A percentile compares a stretch with the other conserved stretches of the same genome.
phyloP scores from a whole-genome alignment of 2,329 filamentous ascomycete species.

The Phoma sp. region DNA sequence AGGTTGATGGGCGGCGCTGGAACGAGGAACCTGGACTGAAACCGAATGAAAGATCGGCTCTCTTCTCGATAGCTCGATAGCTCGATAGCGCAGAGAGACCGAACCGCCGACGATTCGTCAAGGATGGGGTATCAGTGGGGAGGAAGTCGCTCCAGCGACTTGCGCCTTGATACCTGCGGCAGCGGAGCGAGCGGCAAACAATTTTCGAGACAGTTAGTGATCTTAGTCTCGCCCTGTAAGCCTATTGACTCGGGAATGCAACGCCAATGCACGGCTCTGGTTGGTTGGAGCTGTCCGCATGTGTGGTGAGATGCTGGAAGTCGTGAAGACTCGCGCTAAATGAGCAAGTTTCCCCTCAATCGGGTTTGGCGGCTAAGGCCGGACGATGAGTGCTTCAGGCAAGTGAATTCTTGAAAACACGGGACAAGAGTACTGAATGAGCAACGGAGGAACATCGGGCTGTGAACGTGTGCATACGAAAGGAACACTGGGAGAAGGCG shows the following conservation, averaged over 20 bases:
- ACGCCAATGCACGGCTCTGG: slow-evolving; percentile 28
- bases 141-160: slow-evolving; percentile 14
- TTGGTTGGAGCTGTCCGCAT: slow-evolving; percentile 23
- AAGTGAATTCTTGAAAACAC: slow-evolving; percentile 7
- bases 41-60: slow-evolving; percentile 7
- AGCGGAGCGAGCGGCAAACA: slow-evolving; percentile 17
- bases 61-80: slow-evolving; percentile 6
- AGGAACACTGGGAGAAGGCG: background rate
- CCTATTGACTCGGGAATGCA: slow-evolving; percentile 20
- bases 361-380: slow-evolving; percentile 19
- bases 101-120: slow-evolving; percentile 10
- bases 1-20: slow-evolving; percentile 18
- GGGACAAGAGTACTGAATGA: slow-evolving; percentile 21
- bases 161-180: slow-evolving; percentile 14
- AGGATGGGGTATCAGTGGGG: slow-evolving; percentile 5
- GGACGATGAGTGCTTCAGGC: slow-evolving; percentile 20
- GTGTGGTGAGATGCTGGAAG: slow-evolving; percentile 24
- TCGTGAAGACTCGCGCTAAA: slow-evolving; percentile 15
- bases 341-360: slow-evolving; percentile 19
- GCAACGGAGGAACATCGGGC: slow-evolving; percentile 1
- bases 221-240: slow-evolving; percentile 20
- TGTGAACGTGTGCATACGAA: background rate
- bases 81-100: slow-evolving; percentile 13
- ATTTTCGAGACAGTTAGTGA: slow-evolving; percentile 18
- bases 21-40: slow-evolving; percentile 18